Conservation (phyloP, 768 basidiomycete species). For the Tulasnella sp. region DNA sequence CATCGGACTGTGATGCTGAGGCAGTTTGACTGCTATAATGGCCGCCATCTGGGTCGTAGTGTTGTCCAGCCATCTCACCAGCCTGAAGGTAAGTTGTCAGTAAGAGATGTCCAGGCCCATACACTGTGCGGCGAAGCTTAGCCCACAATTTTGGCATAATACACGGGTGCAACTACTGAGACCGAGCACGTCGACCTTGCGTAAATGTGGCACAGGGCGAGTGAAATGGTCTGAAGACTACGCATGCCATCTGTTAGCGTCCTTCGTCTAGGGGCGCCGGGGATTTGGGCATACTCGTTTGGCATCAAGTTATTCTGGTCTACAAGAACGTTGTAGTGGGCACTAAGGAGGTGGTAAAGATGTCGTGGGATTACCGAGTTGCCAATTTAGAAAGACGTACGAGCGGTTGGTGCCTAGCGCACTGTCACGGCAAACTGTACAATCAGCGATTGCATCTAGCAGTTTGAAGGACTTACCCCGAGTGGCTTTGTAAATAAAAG, state of each 20-base stretch:
- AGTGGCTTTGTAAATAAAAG: slow-evolving; percentile 75
- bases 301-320: slow-evolving; percentile 19
- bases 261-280: not conserved
- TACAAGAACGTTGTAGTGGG: slow-evolving; percentile 11
- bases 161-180: too few species aligned
- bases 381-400: not conserved
- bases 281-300: slow-evolving; percentile 34
- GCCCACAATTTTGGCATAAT: too few species aligned
- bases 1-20: not conserved
- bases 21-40: not conserved
- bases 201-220: slow-evolving; percentile 25
- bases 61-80: not conserved
- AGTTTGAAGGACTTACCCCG: slow-evolving; percentile 41
- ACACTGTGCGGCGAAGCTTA: too few species aligned
- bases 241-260: not conserved
- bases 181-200: slow-evolving; percentile 19
- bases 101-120: too few species aligned
- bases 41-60: slow-evolving; percentile 20
- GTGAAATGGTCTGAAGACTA: slow-evolving; percentile 21
- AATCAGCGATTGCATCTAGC: too few species aligned
- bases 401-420: slow-evolving; percentile 6
- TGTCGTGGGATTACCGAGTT: too few species aligned
- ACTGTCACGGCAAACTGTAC: not conserved
- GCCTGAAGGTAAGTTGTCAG: not conserved
- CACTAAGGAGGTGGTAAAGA: too few species aligned